Evolutionary conservation across 2,329 filamentous ascomycete species (phyloP), one percentile per base, ranked within the genome.

Genomic region (Nannizzia gypsea): DNA sequence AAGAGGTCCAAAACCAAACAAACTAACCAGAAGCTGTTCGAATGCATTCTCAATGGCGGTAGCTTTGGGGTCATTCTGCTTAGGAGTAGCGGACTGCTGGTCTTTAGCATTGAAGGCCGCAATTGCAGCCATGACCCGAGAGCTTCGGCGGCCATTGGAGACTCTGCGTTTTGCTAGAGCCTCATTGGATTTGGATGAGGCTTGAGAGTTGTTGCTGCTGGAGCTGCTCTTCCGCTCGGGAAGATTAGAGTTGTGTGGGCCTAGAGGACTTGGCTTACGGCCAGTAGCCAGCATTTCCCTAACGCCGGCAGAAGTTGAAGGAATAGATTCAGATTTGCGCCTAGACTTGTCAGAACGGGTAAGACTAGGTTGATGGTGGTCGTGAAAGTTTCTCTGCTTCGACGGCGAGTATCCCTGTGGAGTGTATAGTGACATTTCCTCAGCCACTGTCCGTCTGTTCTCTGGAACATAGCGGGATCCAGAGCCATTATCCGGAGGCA

Each of bases 41-140:
- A 86, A 86, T 55, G 82, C 82, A 56, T 74, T 77, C 65, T 88
- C 86, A 3, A 83, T 76, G n/a, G 78, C 74, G 64, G 50, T n/a
- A 9, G 26, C 5, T 54, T 80, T 80, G 0, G 77, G 73, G 64
- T 83, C 70, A 59, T 81, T 63, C 61, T 72, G 70, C 57, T 75
- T 75, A 65, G 70, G 68, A 17, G 73, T 65, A 71, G 78, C 67
- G 63, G 72, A 72, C 72, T 48, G 56, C 13, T 76, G 75, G 63
- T 75, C 74, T 67, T 80, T 84, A 38, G 80, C 76, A 66, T 83
- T 83, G 64, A 86, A 80, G 3, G 76, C 80, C 40, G 83, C 82
- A n/a, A 86, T 83, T 13, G 82, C 83, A 63, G 83, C 83, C 75
- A 85, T 81, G 22, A 86, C 83, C 55, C 82, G 78, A 62, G 76